phyloP scores from a whole-genome alignment of 495 filamentous ascomycete species.

The Aspergillus incahuasiensis region DNA sequence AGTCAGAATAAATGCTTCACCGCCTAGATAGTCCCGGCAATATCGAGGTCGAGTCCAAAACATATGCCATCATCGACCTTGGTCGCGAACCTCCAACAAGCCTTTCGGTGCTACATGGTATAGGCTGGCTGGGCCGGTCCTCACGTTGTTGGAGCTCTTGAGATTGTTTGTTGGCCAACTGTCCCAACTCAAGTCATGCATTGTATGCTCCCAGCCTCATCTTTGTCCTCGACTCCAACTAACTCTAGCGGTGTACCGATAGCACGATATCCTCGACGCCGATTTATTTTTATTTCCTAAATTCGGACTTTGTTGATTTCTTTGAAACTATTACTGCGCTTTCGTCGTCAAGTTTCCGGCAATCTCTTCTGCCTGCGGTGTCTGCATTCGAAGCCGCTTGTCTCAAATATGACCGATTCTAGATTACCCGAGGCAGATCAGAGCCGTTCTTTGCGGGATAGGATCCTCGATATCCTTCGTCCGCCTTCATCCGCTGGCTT shows the following conservation, averaged over 20 bases:
- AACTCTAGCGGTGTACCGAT: slow-evolving; percentile 1
- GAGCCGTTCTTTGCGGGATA: slow-evolving; percentile 32
- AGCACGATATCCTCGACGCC: neutral
- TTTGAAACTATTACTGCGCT: neutral
- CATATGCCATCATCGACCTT: neutral
- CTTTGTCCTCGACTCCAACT: neutral
- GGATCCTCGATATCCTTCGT: slow-evolving; percentile 36
- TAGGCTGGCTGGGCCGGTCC: neutral
- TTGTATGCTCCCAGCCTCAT: neutral
- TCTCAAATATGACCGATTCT: slow-evolving; percentile 29
- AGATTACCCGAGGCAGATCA: slow-evolving; percentile 23
- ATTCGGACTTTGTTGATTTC: neutral
- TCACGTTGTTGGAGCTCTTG: neutral
- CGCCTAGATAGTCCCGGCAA: slow-evolving; percentile 21
- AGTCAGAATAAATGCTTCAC: slow-evolving; percentile 25
- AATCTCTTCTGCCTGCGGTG: neutral
- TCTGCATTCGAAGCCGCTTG: neutral
- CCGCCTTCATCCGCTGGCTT: slow-evolving; percentile 12
- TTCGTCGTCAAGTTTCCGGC: neutral
- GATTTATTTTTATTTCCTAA: neutral
- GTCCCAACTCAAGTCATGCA: too few species aligned
- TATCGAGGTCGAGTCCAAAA: neutral
- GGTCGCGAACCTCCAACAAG: neutral
- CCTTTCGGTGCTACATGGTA: neutral
- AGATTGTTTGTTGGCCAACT: too few species aligned